A percentile compares a stretch with the other conserved stretches of the same genome.
These are phyloP conservation scores for Umbelopsis sp. DNA, from an alignment of 192 early-diverging fungal genomes.

Conservation along the genomic window DNA sequence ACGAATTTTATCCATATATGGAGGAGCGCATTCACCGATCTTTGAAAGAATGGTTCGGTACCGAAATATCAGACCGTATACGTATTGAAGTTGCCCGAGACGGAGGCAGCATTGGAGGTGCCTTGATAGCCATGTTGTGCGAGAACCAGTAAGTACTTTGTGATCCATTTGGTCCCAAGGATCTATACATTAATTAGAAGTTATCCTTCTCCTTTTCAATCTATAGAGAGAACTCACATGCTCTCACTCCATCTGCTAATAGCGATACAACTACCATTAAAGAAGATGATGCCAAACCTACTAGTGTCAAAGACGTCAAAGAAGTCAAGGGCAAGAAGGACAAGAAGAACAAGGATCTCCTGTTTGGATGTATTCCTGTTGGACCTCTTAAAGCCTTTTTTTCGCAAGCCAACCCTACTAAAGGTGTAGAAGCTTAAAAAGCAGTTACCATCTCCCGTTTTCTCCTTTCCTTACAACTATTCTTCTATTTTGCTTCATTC, in stretches of 20 bases:
- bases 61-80: constrained; percentile 67
- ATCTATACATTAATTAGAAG: too few relatives aligned
- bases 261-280: constrained; percentile 14
- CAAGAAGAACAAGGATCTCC: constrained; percentile 1
- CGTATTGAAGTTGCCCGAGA: constrained; percentile 74
- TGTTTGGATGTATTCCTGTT: constrained; percentile 13
- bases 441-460: not conserved
- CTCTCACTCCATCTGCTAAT: constrained; percentile 12
- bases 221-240: constrained; percentile 1
- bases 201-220: too few relatives aligned
- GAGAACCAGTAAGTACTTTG: constrained; percentile 14
- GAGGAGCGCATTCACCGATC: constrained; percentile 74
- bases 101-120: constrained; percentile 77
- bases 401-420: not conserved
- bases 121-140: constrained; percentile 65
- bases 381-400: constrained; percentile 1
- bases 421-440: constrained; percentile 16
- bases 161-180: not conserved
- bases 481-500: constrained; percentile 1
- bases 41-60: constrained; percentile 73
- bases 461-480: not conserved
- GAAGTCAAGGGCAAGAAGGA: not conserved
- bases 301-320: not conserved
- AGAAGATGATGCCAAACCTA: constrained; percentile 7
- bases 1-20: constrained; percentile 88